Percentiles rank a stretch among this genome's conserved stretches.
phyloP scores from a whole-genome alignment of 495 filamentous ascomycete genomes.

The Lasiosphaeris hirsuta region DNA sequence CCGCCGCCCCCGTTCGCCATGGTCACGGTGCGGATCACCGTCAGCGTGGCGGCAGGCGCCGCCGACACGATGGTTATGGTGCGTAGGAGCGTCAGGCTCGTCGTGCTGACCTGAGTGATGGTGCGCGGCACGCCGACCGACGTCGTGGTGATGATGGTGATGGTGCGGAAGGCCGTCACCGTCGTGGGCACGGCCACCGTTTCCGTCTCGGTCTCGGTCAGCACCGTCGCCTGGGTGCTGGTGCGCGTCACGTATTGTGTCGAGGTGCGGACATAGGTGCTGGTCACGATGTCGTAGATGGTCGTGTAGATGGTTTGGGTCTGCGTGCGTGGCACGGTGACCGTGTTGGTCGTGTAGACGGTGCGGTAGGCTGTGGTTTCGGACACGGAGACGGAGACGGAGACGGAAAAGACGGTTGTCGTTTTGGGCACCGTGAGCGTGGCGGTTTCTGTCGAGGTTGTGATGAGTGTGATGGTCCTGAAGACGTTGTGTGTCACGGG shows the following conservation, averaged over 20 bases:
- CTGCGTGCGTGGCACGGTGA: background rate
- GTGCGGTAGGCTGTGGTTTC: conserved; percentile 1
- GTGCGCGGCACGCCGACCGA: background rate
- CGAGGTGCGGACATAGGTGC: no score
- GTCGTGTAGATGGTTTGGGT: no score
- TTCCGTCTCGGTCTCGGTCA: no score
- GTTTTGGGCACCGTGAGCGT: background rate
- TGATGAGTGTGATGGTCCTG: conserved; percentile 8
- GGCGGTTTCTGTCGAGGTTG: background rate
- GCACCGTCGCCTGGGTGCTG: no score
- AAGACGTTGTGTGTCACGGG: conserved; percentile 10
- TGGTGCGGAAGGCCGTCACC: background rate
- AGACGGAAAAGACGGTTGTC: background rate
- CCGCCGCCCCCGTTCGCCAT: background rate
- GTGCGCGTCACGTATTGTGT: no score
- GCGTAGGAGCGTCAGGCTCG: conserved; percentile 3
- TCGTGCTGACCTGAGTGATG: background rate
- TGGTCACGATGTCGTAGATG: no score
- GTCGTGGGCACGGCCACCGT: no score
- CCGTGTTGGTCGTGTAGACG: background rate
- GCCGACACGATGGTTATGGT: conserved; percentile 1
- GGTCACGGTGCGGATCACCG: conserved; percentile 3
- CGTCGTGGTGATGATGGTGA: background rate
- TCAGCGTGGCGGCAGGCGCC: background rate
- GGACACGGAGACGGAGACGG: background rate